Base-by-base conservation (phyloP, 1,284 basidiomycete genomes). In the Fomitiporia mediterranea region DNA sequence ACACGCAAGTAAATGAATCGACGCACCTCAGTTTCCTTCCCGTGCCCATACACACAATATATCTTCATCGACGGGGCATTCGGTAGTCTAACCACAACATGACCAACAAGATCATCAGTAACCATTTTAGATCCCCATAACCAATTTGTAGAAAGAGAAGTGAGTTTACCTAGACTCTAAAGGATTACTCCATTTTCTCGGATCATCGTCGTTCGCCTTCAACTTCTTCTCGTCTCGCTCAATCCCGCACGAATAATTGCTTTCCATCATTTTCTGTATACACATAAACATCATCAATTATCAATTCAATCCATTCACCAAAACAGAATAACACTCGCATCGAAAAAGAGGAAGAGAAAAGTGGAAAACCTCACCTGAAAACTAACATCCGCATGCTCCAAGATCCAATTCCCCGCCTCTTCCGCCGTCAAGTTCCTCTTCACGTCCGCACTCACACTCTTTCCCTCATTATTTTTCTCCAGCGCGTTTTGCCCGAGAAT, bases 201-300 rank as follows among this genome's bases (percentile, higher is more conserved):
- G 84, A 71, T 94, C 86, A 39, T 75, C 62, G 62, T 85, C 78
- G 67, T 94, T 95, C 62, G 67, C 72, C 64, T 77, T 78, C 56
- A 95, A 68, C 49, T 75, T 70, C 53, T 77, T 72, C 59, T 84
- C 82, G 65, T 95, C 81, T 8, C 83, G 78, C 72, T 98, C 95
- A 47, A 98, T 88, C 0, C 94, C 95, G 69, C 86, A 88, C n/a
- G 91, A 94, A 71, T 96, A 99, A 69, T 98, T 99, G 1, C 78
- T 78, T 40, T 75, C 77, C 39, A 98, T 75, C 96, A 98, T 99
- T 76, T 83, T 84, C 84, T 95, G n/a, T n/a, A n/a, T n/a, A 68
- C 9, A 19, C 17, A 8, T 34, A 6, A 13, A 11, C 25, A n/a
- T 15, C 25, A 28, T 9, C n/a, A n/a, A 15, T 11, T 34, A n/a